Base-by-base conservation (phyloP, 2,329 filamentous ascomycete genomes). In the Meredithiella fracta region DNA sequence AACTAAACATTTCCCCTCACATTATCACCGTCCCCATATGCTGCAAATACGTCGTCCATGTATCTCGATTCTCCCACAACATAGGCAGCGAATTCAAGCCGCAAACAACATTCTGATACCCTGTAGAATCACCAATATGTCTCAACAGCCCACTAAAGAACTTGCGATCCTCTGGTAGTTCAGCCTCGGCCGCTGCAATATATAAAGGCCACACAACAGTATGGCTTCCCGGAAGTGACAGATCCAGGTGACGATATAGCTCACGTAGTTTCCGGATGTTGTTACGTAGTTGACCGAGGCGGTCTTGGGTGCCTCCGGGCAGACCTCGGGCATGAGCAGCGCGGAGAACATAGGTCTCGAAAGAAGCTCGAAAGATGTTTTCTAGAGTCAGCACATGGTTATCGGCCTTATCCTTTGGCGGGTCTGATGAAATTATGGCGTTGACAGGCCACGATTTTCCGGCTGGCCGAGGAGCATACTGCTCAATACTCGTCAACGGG, bases 1-100 rank as follows among this genome's bases (percentile, higher is more conserved):
- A n/a, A n/a, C n/a, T n/a, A n/a, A n/a, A n/a, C n/a, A n/a, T n/a
- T 14, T 9, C 49, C 15, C 3, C 17, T 31, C 44, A 54, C 52
- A 54, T 54, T 20, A 54, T 54, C 3, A 54, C 52, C 15, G 52
- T 54, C 37, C 42, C 42, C n/a, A 54, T 26, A 14, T 22, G n/a
- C 17, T 26, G 52, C 17, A 54, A 47, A 17, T 54, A 31, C 22
- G 6, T 14, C n/a, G 52, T 54, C 52, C 52, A 54, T 23, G 15
- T 4, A 14, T 31, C 38, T 15, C 52, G 22, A 25, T 26, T 38
- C n/a, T 15, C 9, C 52, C 52, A 54, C 23, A 54, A 31, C 25
- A n/a, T 47, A 5, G 38, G 38, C 40, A 54, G 34, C 22, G 23
- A 20, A 22, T 47, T 31, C 11, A 49, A 3, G 23, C 52, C 52